Base-by-base conservation (phyloP, 1,284 basidiomycete species). In the Boletus mariae region DNA sequence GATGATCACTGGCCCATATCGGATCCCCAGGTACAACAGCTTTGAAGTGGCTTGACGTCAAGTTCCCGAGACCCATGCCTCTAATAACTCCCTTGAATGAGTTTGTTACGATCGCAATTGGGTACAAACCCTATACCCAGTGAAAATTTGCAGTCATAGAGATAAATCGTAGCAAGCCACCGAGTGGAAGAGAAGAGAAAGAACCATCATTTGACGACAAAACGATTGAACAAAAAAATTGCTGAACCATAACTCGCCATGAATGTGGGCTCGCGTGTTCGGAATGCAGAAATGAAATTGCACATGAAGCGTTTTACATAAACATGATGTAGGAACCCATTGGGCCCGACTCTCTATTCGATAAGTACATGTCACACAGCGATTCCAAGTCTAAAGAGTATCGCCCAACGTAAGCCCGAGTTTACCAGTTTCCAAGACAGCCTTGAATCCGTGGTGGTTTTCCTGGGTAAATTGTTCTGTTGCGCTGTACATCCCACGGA, bases 381-480 rank as follows among this genome's bases (percentile, higher is more conserved):
- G 40, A 41, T 41, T 25, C 40, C 2, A 20, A 20, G 9, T 41
- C 23, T 25, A 41, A 15, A 1, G 26, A 29, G 15, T 8, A 4
- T 44, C 42, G 41, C 42, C 26, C 42, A 44, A 44, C 26, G 25
- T 15, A 3, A 49, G 41, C 5, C 48, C 48, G 6, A 49, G 48
- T 4, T 43, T 43, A 9, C 40, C 48, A 2, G 41, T 42, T 15
- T 49, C 32, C 41, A 49, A 28, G 2, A 49, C 48, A 6, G 48
- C 48, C 32, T 49, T 49, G 41, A 49, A 49, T 2, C 48, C 48
- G 34, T 35, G 34, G 41, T 49, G 48, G 2, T 5, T 8, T 25
- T 43, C 48, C 32, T 35, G 17, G 3, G 17, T 25, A 20, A 48
- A 49, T 12, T 43, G 23, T 15, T 49, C 31, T n/a, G 25, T 35